phyloP scores from a whole-genome alignment of 106 monocot species.

The Dioscorea zingiberensis region DNA sequence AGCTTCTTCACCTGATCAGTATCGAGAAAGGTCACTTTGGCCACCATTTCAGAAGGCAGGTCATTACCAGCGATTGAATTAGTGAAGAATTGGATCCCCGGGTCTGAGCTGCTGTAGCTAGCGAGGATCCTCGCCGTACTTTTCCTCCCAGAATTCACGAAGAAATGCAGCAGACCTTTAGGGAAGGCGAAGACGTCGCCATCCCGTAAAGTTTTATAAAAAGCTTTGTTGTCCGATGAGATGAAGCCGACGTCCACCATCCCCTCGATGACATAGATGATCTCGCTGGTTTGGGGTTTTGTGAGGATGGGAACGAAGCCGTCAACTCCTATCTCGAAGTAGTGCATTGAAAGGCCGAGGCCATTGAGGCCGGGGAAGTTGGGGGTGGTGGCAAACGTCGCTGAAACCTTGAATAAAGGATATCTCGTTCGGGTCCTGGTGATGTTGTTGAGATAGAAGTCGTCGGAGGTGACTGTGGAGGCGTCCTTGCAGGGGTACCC shows the following conservation, averaged over 20 bases:
- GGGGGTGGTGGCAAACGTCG: not conserved
- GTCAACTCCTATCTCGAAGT: not conserved
- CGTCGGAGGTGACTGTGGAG: slow-evolving; percentile 5
- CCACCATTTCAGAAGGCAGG: too few species aligned
- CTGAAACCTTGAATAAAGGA: not conserved
- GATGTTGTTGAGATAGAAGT: slow-evolving; percentile 14
- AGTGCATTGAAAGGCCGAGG: not conserved
- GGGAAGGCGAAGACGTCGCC: too few species aligned
- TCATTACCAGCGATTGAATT: too few species aligned
- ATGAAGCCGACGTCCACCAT: slow-evolving; percentile 12
- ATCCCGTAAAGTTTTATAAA: too few species aligned
- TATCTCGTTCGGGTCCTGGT: slow-evolving; percentile 1
- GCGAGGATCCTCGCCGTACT: too few species aligned
- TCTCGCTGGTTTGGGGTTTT: slow-evolving; percentile 7
- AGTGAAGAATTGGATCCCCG: too few species aligned
- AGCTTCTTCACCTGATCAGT: too few species aligned
- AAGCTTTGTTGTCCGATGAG: too few species aligned
- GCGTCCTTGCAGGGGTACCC: slow-evolving; percentile 11
- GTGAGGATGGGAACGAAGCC: slow-evolving; percentile 21
- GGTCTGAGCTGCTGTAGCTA: too few species aligned
- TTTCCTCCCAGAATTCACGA: too few species aligned
- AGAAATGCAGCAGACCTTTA: too few species aligned
- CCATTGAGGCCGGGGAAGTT: slow-evolving; percentile 10
- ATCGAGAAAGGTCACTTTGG: too few species aligned
- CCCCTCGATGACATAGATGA: not conserved